Conservation (phyloP, 2,329 filamentous ascomycete species). For the Colletotrichum phormii region DNA sequence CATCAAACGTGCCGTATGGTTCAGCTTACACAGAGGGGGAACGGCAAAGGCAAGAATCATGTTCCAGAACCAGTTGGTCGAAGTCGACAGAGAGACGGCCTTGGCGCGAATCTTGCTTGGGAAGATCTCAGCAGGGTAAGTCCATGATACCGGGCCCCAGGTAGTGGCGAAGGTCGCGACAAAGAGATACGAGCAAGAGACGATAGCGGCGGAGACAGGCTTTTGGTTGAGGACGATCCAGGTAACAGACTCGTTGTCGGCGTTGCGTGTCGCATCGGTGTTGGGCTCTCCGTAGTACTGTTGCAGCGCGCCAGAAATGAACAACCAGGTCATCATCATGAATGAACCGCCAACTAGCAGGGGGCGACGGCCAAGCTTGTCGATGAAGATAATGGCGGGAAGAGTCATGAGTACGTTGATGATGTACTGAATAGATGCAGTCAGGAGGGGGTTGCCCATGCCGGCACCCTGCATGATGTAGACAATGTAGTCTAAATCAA, state of each 20-base stretch:
- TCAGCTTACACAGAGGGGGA: constrained; percentile 51
- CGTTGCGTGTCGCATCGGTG: constrained; percentile 49
- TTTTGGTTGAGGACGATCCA: constrained; percentile 67
- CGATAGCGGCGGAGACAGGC: constrained; percentile 70
- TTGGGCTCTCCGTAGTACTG: constrained; percentile 68
- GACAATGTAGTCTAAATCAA: constrained; percentile 63
- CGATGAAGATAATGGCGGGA: constrained; percentile 70
- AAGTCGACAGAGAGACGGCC: constrained; percentile 56
- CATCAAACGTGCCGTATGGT: not conserved
- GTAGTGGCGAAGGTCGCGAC: constrained; percentile 61
- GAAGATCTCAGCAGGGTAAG: constrained; percentile 60
- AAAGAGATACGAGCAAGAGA: constrained; percentile 75
- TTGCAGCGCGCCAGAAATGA: constrained; percentile 72
- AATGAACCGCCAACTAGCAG: constrained; percentile 67
- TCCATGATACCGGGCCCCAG: constrained; percentile 60
- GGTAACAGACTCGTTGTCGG: constrained; percentile 60
- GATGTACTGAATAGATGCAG: constrained; percentile 71
- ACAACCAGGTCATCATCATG: constrained; percentile 70
- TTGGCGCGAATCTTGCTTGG: constrained; percentile 55
- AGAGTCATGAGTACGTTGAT: constrained; percentile 72
- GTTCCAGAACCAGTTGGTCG: constrained; percentile 57
- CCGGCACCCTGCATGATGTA: constrained; percentile 70
- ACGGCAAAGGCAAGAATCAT: constrained; percentile 67
- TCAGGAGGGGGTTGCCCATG: constrained; percentile 67
- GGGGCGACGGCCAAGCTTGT: constrained; percentile 68